Base-by-base conservation (phyloP, 2,329 filamentous ascomycete species). In the Sporothrix variecibatus region DNA sequence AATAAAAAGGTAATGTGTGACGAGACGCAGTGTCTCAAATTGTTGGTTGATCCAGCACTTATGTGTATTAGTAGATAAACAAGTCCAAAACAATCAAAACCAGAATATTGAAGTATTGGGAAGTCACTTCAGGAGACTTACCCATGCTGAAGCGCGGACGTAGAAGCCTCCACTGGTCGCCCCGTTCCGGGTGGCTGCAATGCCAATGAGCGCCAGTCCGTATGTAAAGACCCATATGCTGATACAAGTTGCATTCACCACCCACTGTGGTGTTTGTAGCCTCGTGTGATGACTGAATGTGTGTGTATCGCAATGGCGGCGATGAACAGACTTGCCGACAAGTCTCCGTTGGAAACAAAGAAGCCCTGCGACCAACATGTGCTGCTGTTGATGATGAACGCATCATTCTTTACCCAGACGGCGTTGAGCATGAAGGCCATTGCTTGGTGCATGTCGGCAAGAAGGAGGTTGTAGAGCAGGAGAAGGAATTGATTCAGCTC, bases 1-100 rank as follows among this genome's bases (percentile, higher is more conserved):
- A 73, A 91, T 89, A 85, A 88, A 92, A 71, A 91, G 81, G 78
- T 91, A 92, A 77, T 92, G 89, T 0, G 88, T 84, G 79, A 85
- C 85, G 0, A 92, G 83, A 64, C 89, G 88, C 43, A 90, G 82
- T 17, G 80, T 79, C 65, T 86, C 83, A 75, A 87, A 88, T 23
- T 84, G 79, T 20, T 85, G 79, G 75, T 87, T 88, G 28, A 92
- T 85, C 90, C 90, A 92, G 79, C 90, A 92, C 89, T 86, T 76
- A 8, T 15, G 17, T 2, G 11, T 34, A 23, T 51, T 12, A 34
- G 65, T 40, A 26, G 56, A 46, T 12, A 23, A 43, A 38, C 2
- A n/a, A 58, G 28, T 20, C 12, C 26, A 8, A 11, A 8, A 46
- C 23, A 15, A 28, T 43, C 8, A 38, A 12, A 4, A 31, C 17